Evolutionary conservation across 805 yeast genomes (phyloP).

Genomic region (Diddensiella santjacobensis): DNA sequence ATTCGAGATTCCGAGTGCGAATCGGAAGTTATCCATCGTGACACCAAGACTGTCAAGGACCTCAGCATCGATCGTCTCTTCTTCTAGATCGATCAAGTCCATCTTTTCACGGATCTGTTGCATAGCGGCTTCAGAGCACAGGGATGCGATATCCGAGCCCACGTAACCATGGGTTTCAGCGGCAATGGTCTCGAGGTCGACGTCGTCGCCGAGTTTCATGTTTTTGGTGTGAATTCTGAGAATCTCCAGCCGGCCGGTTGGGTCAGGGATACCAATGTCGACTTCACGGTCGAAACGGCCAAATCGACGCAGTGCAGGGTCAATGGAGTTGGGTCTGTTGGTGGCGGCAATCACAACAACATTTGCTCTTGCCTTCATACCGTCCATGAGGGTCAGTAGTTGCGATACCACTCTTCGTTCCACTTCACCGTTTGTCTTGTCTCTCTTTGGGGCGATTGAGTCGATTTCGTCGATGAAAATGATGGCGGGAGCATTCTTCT

Average conservation of each 20-base stretch:
- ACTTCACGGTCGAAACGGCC: slow-evolving; percentile 86
- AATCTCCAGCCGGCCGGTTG: slow-evolving; percentile 96
- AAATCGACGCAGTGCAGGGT: slow-evolving; percentile 80
- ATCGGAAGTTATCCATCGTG: slow-evolving; percentile 97
- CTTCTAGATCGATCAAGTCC: slow-evolving; percentile 95
- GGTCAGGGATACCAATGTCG: slow-evolving; percentile 93
- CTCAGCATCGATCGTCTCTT: slow-evolving; percentile 96
- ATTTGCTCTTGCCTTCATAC: slow-evolving; percentile 99
- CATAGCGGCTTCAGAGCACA: slow-evolving; percentile 99
- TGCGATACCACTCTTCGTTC: slow-evolving; percentile 99
- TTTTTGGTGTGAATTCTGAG: slow-evolving; percentile 96
- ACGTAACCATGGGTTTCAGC: slow-evolving; percentile 99
- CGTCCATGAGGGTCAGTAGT: slow-evolving; percentile 96
- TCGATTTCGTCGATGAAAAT: slow-evolving; percentile 98
- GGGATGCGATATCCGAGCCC: slow-evolving; percentile 97
- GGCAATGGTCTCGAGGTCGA: slow-evolving; percentile 92
- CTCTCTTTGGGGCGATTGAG: slow-evolving; percentile 99
- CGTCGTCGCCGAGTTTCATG: slow-evolving; percentile 94
- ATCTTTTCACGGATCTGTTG: slow-evolving; percentile 99
- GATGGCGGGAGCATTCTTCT: slow-evolving; percentile 96
- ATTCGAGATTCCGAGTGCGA: slow-evolving; percentile 95
- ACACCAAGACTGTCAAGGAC: slow-evolving; percentile 94
- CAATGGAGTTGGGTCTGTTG: slow-evolving; percentile 80
- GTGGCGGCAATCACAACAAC: slow-evolving; percentile 98
- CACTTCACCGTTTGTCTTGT: slow-evolving; percentile 99